Evolutionary conservation across 2,329 filamentous ascomycete genomes (phyloP), one percentile per base, ranked within the genome.

Genomic region (Monilinia aucupariae): DNA sequence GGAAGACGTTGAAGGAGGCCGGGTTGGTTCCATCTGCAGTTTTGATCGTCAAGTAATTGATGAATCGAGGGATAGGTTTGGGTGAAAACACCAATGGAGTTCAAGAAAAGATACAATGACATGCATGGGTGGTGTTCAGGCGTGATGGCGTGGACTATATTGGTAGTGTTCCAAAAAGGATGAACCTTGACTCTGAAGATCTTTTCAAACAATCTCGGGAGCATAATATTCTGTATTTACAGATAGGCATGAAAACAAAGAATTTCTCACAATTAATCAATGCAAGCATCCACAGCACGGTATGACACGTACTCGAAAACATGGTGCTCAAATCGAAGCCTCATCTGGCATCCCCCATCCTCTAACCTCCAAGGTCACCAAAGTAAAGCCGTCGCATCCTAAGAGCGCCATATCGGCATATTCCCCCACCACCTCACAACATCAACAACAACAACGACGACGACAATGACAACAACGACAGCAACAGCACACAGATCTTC

Each of bases 21-120:
- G 93, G 92, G 0, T 78, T 97, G 65, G 87, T 93, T 4, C 94
- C 94, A 7, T 96, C 91, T 66, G 92, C 92, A n/a, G 92, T 91
- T 53, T 78, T 99, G 69, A 86, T 96, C 71, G 85, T 96, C 37
- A 82, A 84, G 70, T 86, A 70, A 51, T 47, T 27, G 10, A 10
- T 20, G 13, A 22, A 32, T 7, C 15, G 17, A 7, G 25, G 4
- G 22, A 3, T 17, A 22, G 34, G 15, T 4, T 47, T 25, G 4
- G 30, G 41, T 4, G n/a, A 13, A 45, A 47, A 10, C 13, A n/a
- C 0, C 13, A n/a, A 4, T 4, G 39, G 54, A 20, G 41, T 47
- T 47, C 5, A 34, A 0, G 41, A 22, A 47, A 13, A 51, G 20
- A 51, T 34, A 34, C 30, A 20, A 34, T 6, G 22, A 15, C 13